These are phyloP conservation scores for Tremella fuciformis DNA, from an alignment of 768 basidiomycete species.

Conservation along the genomic window DNA sequence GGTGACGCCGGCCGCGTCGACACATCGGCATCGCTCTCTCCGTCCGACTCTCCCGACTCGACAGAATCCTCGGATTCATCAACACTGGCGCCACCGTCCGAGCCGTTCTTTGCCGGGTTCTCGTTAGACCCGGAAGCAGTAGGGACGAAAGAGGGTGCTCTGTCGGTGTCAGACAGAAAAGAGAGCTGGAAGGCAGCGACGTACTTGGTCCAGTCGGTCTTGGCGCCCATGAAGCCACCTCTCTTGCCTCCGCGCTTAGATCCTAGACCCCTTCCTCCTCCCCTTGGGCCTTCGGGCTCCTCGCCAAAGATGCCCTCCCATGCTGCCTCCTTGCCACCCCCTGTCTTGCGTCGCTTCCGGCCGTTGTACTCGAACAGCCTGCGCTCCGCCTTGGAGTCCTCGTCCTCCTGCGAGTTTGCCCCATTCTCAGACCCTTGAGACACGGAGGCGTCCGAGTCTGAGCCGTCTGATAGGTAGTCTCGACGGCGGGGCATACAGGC, in stretches of 20 bases:
- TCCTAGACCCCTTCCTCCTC: conserved; percentile 28
- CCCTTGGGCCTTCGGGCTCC: conserved; percentile 32
- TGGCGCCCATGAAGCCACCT: conserved; percentile 11
- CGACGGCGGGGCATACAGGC: conserved; percentile 50
- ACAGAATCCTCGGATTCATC: conserved; percentile 14
- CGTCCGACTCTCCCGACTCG: conserved; percentile 13
- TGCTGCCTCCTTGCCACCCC: conserved; percentile 43
- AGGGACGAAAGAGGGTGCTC: conserved; percentile 45
- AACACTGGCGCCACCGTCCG: background rate
- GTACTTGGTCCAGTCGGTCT: conserved; percentile 46
- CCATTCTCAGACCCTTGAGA: conserved; percentile 55
- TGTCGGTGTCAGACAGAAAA: conserved; percentile 5
- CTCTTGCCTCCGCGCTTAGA: conserved; percentile 23
- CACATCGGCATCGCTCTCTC: conserved; percentile 16
- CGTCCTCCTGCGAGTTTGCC: conserved; percentile 47
- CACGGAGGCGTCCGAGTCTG: conserved; percentile 55
- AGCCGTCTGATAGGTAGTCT: conserved; percentile 59
- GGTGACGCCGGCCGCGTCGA: conserved; percentile 20
- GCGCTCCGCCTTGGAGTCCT: conserved; percentile 43
- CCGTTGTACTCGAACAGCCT: conserved; percentile 44
- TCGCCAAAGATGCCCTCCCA: conserved; percentile 52
- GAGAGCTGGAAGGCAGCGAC: conserved; percentile 5
- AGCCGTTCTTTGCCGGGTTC: background rate
- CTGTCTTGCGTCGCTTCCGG: conserved; percentile 31
- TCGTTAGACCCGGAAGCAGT: conserved; percentile 6